These are phyloP conservation scores for Tardiomyces depauwii DNA, from an alignment of 1,139 yeast species.

Conservation along the genomic window DNA sequence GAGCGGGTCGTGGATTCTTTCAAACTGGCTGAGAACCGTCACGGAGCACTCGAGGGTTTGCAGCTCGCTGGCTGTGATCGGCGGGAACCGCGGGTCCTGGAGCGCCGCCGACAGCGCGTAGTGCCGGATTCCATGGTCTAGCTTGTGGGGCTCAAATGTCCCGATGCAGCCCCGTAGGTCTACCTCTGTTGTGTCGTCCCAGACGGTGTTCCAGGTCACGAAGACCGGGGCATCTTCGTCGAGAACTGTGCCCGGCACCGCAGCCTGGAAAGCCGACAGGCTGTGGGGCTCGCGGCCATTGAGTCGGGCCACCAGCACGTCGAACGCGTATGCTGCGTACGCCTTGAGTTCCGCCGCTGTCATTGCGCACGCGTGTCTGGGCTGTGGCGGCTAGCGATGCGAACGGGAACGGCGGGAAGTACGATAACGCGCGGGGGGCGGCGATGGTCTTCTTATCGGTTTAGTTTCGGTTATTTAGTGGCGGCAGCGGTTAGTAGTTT, in stretches of 20 bases:
- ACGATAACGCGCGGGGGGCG: too few species aligned
- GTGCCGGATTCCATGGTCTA: slow-evolving; percentile 47
- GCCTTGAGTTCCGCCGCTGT: not conserved
- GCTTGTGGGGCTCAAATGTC: slow-evolving; percentile 43
- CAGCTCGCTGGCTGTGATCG: slow-evolving; percentile 51
- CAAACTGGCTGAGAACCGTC: slow-evolving; percentile 56
- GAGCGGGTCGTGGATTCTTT: slow-evolving; percentile 34
- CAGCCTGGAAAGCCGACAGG: not conserved
- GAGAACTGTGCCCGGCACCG: not conserved
- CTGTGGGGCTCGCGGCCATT: not conserved
- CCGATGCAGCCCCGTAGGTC: slow-evolving; percentile 91
- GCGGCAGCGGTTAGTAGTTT: too few species aligned
- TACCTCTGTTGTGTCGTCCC: slow-evolving; percentile 21
- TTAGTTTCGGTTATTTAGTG: too few species aligned
- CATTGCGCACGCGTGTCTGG: not conserved
- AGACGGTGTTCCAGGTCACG: slow-evolving; percentile 69
- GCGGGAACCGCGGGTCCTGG: slow-evolving; percentile 66
- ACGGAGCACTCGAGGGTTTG: slow-evolving; percentile 40
- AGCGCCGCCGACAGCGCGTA: slow-evolving; percentile 57
- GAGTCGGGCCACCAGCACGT: not conserved
- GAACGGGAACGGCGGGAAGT: too few species aligned
- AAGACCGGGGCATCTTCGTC: slow-evolving; percentile 43
- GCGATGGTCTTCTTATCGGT: too few species aligned
- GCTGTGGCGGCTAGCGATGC: too few species aligned
- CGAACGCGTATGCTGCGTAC: not conserved